Conservation (phyloP, 768 basidiomycete genomes). For the Tricholoma terreum region DNA sequence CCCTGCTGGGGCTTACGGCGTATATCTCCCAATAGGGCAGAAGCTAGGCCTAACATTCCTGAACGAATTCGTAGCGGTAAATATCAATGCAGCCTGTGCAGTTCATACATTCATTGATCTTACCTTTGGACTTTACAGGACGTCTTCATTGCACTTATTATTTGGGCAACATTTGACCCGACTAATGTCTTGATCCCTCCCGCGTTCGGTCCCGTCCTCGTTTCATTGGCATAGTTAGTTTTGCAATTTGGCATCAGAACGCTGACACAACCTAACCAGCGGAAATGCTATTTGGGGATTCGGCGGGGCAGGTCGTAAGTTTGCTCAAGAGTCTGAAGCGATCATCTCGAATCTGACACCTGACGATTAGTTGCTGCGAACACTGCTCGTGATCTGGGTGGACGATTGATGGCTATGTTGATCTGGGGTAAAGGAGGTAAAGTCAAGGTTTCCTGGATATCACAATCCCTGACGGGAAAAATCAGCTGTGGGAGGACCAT, state of each 20-base stretch:
- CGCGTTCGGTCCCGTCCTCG: conserved; percentile 44
- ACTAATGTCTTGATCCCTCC: conserved; percentile 60
- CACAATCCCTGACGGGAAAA: neutral
- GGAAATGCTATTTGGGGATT: conserved; percentile 61
- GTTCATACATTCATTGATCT: neutral
- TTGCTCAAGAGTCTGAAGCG: neutral
- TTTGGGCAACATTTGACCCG: conserved; percentile 55
- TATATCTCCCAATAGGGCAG: conserved; percentile 44
- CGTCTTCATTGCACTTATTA: conserved; percentile 46
- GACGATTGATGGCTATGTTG: conserved; percentile 56
- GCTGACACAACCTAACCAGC: conserved; percentile 28
- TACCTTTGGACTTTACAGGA: conserved; percentile 26
- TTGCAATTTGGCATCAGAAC: neutral
- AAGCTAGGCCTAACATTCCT: conserved; percentile 44
- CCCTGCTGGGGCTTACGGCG: conserved; percentile 50
- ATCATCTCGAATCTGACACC: neutral
- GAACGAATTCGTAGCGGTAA: conserved; percentile 56
- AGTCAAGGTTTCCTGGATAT: conserved; percentile 1
- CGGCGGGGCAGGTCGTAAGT: conserved; percentile 46
- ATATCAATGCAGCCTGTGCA: conserved; percentile 13
- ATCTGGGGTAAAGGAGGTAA: conserved; percentile 53
- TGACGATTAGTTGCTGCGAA: conserved; percentile 51
- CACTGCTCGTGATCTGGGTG: conserved; percentile 66
- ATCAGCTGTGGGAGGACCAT: conserved; percentile 48
- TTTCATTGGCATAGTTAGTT: conserved; percentile 59